Base-by-base conservation (phyloP, 352 stramenopile genomes). In the Pythium brachiatum region DNA sequence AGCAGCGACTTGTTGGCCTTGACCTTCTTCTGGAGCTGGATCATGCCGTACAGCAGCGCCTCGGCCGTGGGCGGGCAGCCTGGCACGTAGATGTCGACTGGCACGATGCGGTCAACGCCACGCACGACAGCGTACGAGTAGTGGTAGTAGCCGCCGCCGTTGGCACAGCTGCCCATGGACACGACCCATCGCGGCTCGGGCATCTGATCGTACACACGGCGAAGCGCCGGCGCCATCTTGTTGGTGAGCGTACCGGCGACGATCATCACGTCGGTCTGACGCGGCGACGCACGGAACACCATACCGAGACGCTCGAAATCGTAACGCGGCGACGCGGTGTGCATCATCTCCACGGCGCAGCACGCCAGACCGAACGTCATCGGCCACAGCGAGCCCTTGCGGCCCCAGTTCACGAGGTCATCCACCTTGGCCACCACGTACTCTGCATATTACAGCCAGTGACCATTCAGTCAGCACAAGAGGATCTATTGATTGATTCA, bases 311-410 rank as follows among this genome's bases (percentile, higher is more conserved):
- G 92, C 74, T 99, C 97, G 72, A 99, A 97, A 78, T 99, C 97
- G 73, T 99, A 99, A 23, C 97, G 89, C 13, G 84, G 81, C 29
- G 70, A 77, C 55, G 74, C 77, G 69, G 65, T 69, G 61, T 97
- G 89, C 89, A 99, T 99, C 97, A 99, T 99, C 83, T 99, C 98
- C 20, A 99, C 96, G 52, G 97, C 97, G 72, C 98, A 99, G 77
- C 98, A 99, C 8, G 98, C 97, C 13, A 99, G 78, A 57, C 98
- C 98, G 77, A 99, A 99, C 7, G 97, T 99, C 83, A 99, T 98
- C 52, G 98, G 98, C 97, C 97, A 99, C 25, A 99, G 69, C 32
- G 97, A 99, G 60, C 95, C 92, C 56, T 88, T 85, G 53, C 97
- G 93, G 16, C 94, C 96, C 97, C 97, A 99, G 79, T 99, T 99